A percentile compares a stretch with the other conserved stretches of the same genome.
phyloP scores from a whole-genome alignment of 495 filamentous ascomycete species.

The Gamarada debralockiae region DNA sequence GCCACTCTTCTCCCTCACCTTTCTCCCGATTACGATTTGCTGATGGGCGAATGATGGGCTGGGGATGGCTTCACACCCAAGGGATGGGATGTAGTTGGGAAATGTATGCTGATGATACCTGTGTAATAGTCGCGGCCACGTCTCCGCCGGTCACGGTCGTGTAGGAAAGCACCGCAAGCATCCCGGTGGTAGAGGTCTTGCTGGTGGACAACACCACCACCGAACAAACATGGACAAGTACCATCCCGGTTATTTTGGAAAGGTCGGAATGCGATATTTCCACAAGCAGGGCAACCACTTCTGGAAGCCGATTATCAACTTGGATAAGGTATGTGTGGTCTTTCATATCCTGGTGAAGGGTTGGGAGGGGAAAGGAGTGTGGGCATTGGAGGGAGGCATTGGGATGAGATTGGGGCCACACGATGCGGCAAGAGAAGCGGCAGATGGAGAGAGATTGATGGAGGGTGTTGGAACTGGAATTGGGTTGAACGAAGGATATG shows the following conservation, averaged over 20 bases:
- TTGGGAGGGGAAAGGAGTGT: background rate
- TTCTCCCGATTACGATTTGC: constrained; percentile 13
- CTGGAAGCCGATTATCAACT: constrained; percentile 62
- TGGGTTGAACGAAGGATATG: too few relatives aligned
- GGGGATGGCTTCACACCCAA: background rate
- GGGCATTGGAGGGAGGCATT: constrained; percentile 2
- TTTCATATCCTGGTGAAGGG: background rate
- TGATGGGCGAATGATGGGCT: constrained; percentile 15
- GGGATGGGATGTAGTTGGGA: background rate
- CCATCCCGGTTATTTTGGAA: constrained; percentile 96
- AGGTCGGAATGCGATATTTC: constrained; percentile 96
- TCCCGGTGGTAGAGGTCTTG: constrained; percentile 91
- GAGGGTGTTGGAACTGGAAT: too few relatives aligned
- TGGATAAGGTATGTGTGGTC: constrained; percentile 29
- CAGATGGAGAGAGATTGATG: background rate
- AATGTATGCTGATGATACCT: too few relatives aligned
- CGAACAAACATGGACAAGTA: constrained; percentile 92
- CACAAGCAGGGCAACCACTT: constrained; percentile 84
- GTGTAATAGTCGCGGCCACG: constrained; percentile 74
- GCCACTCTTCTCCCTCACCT: too few relatives aligned
- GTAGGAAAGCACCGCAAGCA: constrained; percentile 92
- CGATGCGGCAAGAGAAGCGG: background rate
- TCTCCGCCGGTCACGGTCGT: constrained; percentile 90
- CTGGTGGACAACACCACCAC: constrained; percentile 96
- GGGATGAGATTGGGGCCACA: constrained; percentile 32